These are phyloP conservation scores for Lactarius quietus DNA, from an alignment of 768 basidiomycete species.

Conservation along the genomic window DNA sequence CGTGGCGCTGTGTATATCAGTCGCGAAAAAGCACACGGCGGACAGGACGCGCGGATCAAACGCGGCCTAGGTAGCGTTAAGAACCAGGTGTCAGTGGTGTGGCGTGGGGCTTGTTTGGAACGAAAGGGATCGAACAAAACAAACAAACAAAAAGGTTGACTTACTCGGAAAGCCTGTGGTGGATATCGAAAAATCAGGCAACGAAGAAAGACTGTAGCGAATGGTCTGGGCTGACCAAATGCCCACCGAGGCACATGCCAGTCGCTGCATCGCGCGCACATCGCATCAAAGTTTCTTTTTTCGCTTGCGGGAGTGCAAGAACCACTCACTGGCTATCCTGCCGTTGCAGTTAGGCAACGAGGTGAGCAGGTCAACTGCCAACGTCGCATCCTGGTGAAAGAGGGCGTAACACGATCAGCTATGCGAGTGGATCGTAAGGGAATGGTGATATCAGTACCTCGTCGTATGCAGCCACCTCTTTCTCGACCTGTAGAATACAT, in stretches of 20 bases:
- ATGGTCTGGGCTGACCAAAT: conserved; percentile 52
- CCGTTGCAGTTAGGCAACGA: conserved; percentile 85
- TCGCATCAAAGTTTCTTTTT: not conserved
- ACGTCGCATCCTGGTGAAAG: conserved; percentile 61
- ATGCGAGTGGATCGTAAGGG: not conserved
- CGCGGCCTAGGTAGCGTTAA: conserved; percentile 55
- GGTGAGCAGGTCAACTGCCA: conserved; percentile 70
- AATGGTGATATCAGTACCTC: conserved; percentile 48
- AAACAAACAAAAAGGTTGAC: conserved; percentile 7
- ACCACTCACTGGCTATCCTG: conserved; percentile 68
- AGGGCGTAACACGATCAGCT: not conserved
- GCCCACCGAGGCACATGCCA: conserved; percentile 89
- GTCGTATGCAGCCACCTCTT: conserved; percentile 82
- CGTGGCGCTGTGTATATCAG: conserved; percentile 85
- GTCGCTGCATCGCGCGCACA: conserved; percentile 51
- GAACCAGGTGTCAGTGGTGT: not conserved
- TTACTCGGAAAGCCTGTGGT: conserved; percentile 49
- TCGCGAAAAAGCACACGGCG: conserved; percentile 92
- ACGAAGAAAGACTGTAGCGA: conserved; percentile 26
- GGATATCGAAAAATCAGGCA: conserved; percentile 30
- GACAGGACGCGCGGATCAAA: conserved; percentile 82
- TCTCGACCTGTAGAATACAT: conserved; percentile 63
- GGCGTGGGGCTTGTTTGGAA: no score
- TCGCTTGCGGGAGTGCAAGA: not conserved
- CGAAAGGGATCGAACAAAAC: not conserved